Evolutionary conservation across 768 basidiomycete species (phyloP), one percentile per base, ranked within the genome.

Genomic region (Lentinula guzmanii): DNA sequence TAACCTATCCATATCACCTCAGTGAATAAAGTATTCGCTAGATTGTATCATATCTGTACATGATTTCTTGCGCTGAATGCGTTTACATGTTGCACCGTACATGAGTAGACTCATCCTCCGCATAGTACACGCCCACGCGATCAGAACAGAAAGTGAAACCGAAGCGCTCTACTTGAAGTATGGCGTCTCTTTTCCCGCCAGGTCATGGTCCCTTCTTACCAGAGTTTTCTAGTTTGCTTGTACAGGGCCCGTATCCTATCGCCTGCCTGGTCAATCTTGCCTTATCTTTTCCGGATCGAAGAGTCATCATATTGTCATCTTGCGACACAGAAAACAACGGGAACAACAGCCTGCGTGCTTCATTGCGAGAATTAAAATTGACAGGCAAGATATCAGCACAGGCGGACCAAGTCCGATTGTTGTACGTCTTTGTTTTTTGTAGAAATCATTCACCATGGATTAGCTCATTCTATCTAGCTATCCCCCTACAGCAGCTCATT

Each of bases 401-500:
- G 7, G 41, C 41, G 5, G 55, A 31, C 9, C 37, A 16, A 21
- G 42, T 56, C 2, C 55, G n/a, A 11, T n/a, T 56, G 4, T 56
- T 56, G 55, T 56, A 24, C 11, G 55, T 35, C 21, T 24, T 18
- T 7, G 8, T n/a, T 39, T n/a, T 39, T 18, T 7, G 3, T 35
- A 37, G 18, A 13, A 33, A n/a, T 21, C 11, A n/a, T 5, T 51
- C 7, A 4, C 9, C 8, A 31, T 31, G 41, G 18, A 56, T 42
- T 24, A 31, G 9, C 2, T 41, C 4, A 13, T 28, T 41, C 28
- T 56, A 5, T 24, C 16, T 6, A 56, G 55, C 13, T 56, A 56
- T 39, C 55, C 41, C 24, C 55, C 28, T 16, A 42, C 55, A 33
- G 55, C 55, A 45, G 55, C 55, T 56, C 55, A 56, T 24, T 43